Evolutionary conservation across 2,329 filamentous ascomycete species (phyloP).

Genomic region (Coniella vitis): DNA sequence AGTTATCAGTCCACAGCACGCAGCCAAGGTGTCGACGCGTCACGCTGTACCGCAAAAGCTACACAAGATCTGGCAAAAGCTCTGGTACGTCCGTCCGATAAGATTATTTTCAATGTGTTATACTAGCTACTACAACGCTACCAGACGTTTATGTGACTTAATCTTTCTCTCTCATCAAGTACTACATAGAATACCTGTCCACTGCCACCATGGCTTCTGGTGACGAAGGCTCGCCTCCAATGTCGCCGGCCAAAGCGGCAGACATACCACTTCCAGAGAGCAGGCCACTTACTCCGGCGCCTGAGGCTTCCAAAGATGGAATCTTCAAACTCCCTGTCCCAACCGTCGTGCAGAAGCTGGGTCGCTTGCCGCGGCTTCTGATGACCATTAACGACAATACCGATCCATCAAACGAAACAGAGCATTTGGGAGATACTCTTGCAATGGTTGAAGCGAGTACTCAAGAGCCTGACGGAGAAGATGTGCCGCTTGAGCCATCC

Average conservation of each 20-base stretch:
- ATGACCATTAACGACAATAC: background rate
- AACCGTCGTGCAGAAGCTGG: background rate
- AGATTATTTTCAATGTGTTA: no score
- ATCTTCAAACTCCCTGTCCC: background rate
- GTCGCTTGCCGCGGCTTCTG: background rate
- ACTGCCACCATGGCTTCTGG: background rate
- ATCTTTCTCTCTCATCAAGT: background rate
- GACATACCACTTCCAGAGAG: constrained; percentile 5
- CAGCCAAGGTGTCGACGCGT: no score
- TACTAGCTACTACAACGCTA: no score
- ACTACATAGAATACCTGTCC: no score
- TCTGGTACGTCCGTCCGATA: no score
- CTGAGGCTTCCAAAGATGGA: background rate
- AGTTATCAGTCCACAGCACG: no score
- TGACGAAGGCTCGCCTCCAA: background rate
- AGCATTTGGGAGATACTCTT: background rate
- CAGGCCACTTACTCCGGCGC: background rate
- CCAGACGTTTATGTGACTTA: no score
- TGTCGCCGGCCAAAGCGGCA: background rate
- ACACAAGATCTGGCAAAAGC: no score
- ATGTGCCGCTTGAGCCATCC: no score
- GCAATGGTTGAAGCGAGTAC: no score
- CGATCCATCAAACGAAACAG: background rate
- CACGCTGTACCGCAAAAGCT: no score
- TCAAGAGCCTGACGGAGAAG: no score